Conservation (phyloP, 345 rosid genomes). For the Lumnitzera littorea region DNA sequence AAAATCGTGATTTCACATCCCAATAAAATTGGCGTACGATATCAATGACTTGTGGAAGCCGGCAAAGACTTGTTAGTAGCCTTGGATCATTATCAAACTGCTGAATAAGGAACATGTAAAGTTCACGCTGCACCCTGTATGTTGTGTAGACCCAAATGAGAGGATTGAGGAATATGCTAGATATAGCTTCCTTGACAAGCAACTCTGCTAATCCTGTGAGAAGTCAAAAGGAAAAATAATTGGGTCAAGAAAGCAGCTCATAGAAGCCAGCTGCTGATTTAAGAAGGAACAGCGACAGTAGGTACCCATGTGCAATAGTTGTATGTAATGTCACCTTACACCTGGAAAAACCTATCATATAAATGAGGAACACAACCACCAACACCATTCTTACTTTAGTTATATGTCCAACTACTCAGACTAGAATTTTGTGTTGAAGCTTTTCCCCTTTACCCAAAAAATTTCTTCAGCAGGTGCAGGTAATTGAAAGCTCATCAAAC, state of each 20-base stretch:
- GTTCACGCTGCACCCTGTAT: conserved; percentile 85
- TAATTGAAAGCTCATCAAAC: too few relatives aligned
- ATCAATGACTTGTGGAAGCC: conserved; percentile 72
- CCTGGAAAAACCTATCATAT: too few relatives aligned
- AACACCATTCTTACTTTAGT: too few relatives aligned
- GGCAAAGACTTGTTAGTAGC: conserved; percentile 66
- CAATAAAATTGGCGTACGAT: conserved; percentile 74
- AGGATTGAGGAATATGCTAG: conserved; percentile 85
- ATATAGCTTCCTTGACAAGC: conserved; percentile 77
- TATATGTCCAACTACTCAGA: too few relatives aligned
- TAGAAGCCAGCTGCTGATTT: background rate
- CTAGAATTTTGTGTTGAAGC: too few relatives aligned
- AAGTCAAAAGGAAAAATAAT: conserved; percentile 7
- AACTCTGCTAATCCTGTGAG: conserved; percentile 63
- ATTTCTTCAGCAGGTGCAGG: too few relatives aligned
- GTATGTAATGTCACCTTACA: too few relatives aligned
- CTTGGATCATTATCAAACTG: conserved; percentile 82
- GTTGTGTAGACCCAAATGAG: conserved; percentile 75
- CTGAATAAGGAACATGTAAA: conserved; percentile 88
- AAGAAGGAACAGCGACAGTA: background rate
- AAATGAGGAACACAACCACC: too few relatives aligned
- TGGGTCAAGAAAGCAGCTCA: background rate
- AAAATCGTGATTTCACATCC: conserved; percentile 63
- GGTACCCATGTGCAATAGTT: too few relatives aligned
- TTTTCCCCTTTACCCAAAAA: too few relatives aligned